Evolutionary conservation across 2,329 filamentous ascomycete species (phyloP), one percentile per base, ranked within the genome.

Genomic region (Botrytis fragariae): DNA sequence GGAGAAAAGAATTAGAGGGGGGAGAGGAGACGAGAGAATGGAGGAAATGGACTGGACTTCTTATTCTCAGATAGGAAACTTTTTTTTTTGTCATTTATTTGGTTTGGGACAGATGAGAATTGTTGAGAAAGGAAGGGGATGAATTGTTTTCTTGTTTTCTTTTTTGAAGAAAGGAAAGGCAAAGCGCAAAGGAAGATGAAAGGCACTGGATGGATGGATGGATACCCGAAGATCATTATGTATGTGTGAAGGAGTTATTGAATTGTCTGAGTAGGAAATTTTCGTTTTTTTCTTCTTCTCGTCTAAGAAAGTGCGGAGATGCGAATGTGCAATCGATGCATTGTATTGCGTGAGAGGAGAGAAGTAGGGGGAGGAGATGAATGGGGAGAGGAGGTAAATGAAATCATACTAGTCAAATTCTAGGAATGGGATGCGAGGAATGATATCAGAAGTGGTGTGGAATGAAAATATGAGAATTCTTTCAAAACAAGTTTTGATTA

Each of bases 121-220:
- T 18, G 22, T 12, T 18, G 14, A 20, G 54, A 32, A 39, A 37
- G 22, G 12, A 39, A 37, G 22, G 12, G 61, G 20, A 42, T 10
- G 32, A 37, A 48, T 54, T 25, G 18, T 10, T 14, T 8, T 45
- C 14, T 42, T 42, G 32, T 35, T 51, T 4, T n/a, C 12, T n/a
- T 51, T 51, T n/a, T 18, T 25, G 16, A 37, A 45, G 32, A 63
- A 32, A 7, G 32, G 7, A 25, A 61, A 37, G 59, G 35, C 10
- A 61, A 37, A 25, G 22, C 10, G 59, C 4, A 37, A 10, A 29
- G 32, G 22, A 37, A 29, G 35, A 54, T 48, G n/a, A 45, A 22
- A 22, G 29, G 8, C 32, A 29, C 18, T 20, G 29, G 44, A 57
- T 64, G 69, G 63, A 72, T 69, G 48, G 63, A 72, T 69, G 71